Percentiles rank a stretch among this genome's conserved stretches.
Evolutionary conservation across 1,139 yeast genomes (phyloP).

Genomic region (Nakaseomyces delphensis): DNA sequence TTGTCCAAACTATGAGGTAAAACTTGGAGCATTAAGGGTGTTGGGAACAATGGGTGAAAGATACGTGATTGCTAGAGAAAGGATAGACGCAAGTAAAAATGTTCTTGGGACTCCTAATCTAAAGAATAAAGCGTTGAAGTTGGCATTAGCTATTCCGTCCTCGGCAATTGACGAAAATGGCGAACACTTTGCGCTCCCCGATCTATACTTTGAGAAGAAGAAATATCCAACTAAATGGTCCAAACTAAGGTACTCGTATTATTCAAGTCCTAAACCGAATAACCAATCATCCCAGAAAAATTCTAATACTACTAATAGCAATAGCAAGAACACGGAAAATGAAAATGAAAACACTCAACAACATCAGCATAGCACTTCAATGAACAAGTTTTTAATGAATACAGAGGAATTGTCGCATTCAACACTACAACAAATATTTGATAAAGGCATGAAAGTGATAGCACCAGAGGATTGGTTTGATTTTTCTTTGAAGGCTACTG

Average conservation of each 20-base stretch:
- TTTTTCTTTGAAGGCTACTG: constrained; percentile 52
- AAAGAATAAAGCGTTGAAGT: constrained; percentile 40
- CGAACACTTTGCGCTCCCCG: constrained; percentile 49
- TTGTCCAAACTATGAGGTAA: constrained; percentile 51
- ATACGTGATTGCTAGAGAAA: constrained; percentile 38
- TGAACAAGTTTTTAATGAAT: constrained; percentile 35
- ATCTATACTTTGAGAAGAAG: constrained; percentile 41
- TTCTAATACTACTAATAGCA: constrained; percentile 3
- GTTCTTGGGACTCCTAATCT: constrained; percentile 31
- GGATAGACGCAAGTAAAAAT: constrained; percentile 38
- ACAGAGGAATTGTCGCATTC: constrained; percentile 44
- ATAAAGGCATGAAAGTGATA: constrained; percentile 47
- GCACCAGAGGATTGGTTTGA: constrained; percentile 60
- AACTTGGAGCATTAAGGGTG: constrained; percentile 57
- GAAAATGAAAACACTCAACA: constrained; percentile 1
- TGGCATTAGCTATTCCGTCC: constrained; percentile 51
- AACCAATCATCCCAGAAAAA: not conserved
- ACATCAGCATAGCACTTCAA: constrained; percentile 10
- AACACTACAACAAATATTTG: constrained; percentile 56
- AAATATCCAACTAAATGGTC: constrained; percentile 53
- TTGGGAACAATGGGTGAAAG: constrained; percentile 54
- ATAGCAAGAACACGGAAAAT: not conserved
- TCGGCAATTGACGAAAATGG: constrained; percentile 33
- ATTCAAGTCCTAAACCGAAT: constrained; percentile 25
- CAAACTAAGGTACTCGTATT: constrained; percentile 48